Evolutionary conservation across 345 rosid species (phyloP), one percentile per base, ranked within the genome.

Genomic region (Eucalyptus cloeziana): DNA sequence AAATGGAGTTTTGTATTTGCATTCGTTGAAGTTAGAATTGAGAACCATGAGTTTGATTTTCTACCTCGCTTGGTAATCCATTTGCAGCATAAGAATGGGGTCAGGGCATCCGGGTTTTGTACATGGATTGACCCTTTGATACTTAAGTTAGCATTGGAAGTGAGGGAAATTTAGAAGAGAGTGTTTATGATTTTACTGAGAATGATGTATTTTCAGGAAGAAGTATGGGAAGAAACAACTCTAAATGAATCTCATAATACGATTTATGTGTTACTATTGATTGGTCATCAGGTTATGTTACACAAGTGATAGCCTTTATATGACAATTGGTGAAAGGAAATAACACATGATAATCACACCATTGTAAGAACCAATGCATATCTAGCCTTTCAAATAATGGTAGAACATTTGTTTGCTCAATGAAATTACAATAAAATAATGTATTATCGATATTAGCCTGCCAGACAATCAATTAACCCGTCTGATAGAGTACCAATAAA

Each of bases 1-100:
- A 9, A 69, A 69, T 0, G 0, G 4, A 33, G 24, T 10, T 69
- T 69, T 69, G 2, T 33, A 69, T 9, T 17, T 33, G 10, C 44
- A 33, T 69, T 69, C 17, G 24, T 69, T 17, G 25, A 69, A 33
- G 44, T 69, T 69, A 69, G 44, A 69, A 33, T 22, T 69, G 12
- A 69, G 80, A 69, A 69, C 13, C 44, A 69, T 7, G 2, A 69
- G 13, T 44, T 33, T 17, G 44, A 33, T 67, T 4, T 67, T 33
- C 79, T 67, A 31, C 43, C 79, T 8, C 22, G 2, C 40, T 7
- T 1, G 80, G 24, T 16, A 33, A 31, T 17, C 44, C 80, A 69
- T 69, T 0, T 69, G 1, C 7, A 17, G 40, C 24, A 5, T 31
- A 2, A 33, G 43, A 67, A 33, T 8, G 12, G 43, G 80, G 43